Percentiles rank a stretch among this genome's conserved stretches.
phyloP scores from a whole-genome alignment of 768 basidiomycete species.

The Pulveroboletus sp. region DNA sequence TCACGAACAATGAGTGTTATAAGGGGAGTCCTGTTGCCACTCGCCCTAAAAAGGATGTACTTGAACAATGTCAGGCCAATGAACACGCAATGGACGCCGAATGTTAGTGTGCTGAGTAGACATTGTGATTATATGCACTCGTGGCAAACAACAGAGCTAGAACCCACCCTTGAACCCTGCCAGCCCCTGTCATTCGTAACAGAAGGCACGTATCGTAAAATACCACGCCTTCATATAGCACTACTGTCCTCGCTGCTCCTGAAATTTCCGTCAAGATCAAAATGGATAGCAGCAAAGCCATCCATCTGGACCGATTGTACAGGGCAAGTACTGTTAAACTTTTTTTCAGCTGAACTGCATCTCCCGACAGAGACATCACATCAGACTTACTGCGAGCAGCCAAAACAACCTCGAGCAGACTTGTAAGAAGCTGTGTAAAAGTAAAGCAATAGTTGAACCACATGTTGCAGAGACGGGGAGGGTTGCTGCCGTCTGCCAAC shows the following conservation, averaged over 20 bases:
- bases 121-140: background rate
- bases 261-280: no score
- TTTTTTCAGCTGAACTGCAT: no score
- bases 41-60: background rate
- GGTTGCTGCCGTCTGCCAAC: slow-evolving; percentile 12
- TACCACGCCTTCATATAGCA: no score
- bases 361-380: no score
- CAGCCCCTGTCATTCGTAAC: no score
- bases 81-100: background rate
- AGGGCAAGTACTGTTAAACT: slow-evolving; percentile 3
- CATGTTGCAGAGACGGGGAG: background rate
- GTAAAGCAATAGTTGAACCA: slow-evolving; percentile 1
- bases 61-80: slow-evolving; percentile 9
- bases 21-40: background rate
- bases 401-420: slow-evolving; percentile 12
- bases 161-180: no score
- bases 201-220: no score
- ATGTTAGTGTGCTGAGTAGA: no score
- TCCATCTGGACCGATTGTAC: slow-evolving; percentile 10
- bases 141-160: background rate
- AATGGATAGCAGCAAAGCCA: no score
- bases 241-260: no score
- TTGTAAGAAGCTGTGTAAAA: background rate
- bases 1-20: slow-evolving; percentile 7
- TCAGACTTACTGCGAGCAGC: slow-evolving; percentile 11